phyloP scores from a whole-genome alignment of 768 basidiomycete species.

The Phlebiopsis gigantea region DNA sequence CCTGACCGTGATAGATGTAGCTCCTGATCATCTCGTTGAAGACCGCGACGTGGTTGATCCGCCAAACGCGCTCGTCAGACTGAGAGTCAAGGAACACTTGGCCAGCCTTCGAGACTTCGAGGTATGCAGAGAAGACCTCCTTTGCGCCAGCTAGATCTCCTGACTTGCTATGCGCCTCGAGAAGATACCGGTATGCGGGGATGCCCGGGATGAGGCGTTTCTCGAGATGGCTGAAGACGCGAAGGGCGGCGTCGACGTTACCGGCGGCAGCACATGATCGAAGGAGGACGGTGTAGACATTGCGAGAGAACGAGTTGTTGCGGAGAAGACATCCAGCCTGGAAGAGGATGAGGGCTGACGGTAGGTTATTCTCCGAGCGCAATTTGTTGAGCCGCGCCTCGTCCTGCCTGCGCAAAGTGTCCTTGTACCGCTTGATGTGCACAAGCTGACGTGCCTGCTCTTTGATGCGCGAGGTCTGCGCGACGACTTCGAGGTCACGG shows the following conservation, averaged over 20 bases:
- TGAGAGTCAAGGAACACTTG: constrained; percentile 9
- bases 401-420: constrained; percentile 30
- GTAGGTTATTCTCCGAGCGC: constrained; percentile 62
- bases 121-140: constrained; percentile 61
- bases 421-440: constrained; percentile 15
- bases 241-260: constrained; percentile 55
- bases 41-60: constrained; percentile 34
- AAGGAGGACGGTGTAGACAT: constrained; percentile 51
- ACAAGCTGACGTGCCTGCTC: constrained; percentile 9
- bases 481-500: constrained; percentile 62
- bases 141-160: constrained; percentile 46
- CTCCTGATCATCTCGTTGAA: constrained; percentile 78
- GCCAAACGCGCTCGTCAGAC: constrained; percentile 15
- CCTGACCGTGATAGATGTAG: constrained; percentile 59
- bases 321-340: constrained; percentile 43
- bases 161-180: constrained; percentile 51
- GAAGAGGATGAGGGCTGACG: constrained; percentile 69
- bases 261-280: constrained; percentile 54
- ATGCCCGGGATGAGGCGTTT: constrained; percentile 29
- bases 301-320: constrained; percentile 28
- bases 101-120: constrained; percentile 33
- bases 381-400: constrained; percentile 39
- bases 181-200: constrained; percentile 46
- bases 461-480: constrained; percentile 37
- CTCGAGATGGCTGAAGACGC: constrained; percentile 62